Conservation (phyloP, 306 rosid genomes). For the Sphenostylis stenocarpa region DNA sequence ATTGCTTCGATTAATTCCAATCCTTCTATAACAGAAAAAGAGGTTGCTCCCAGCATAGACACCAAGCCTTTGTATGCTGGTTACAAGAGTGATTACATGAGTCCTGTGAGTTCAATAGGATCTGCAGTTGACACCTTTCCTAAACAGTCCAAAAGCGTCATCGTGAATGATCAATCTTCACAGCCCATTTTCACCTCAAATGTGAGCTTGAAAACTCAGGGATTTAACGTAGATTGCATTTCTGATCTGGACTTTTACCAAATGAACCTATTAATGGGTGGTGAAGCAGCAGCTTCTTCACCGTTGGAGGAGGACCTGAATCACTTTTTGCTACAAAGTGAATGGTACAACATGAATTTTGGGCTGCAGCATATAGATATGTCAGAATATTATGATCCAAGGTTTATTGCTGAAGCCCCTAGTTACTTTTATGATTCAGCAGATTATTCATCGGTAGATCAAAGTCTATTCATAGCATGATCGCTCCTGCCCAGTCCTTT, state of each 20-base stretch:
- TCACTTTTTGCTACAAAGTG: constrained; percentile 45
- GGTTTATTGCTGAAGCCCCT: constrained; percentile 50
- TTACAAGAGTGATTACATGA: constrained; percentile 28
- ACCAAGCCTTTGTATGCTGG: constrained; percentile 45
- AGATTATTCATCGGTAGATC: constrained; percentile 57
- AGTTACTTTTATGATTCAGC: constrained; percentile 48
- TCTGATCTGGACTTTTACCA: constrained; percentile 51
- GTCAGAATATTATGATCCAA: constrained; percentile 52
- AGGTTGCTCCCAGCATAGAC: constrained; percentile 38
- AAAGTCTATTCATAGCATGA: constrained; percentile 64
- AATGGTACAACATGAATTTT: constrained; percentile 42
- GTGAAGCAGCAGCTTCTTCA: constrained; percentile 43
- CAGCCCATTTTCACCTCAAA: constrained; percentile 49
- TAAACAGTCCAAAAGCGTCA: constrained; percentile 38
- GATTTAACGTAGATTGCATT: constrained; percentile 33
- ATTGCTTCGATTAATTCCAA: constrained; percentile 45
- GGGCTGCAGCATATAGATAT: constrained; percentile 49
- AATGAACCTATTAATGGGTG: constrained; percentile 36
- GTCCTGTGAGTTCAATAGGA: constrained; percentile 37
- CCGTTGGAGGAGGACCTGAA: constrained; percentile 57
- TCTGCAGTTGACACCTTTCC: constrained; percentile 42
- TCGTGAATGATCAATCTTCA: constrained; percentile 43
- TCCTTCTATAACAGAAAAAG: constrained; percentile 37
- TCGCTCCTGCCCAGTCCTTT: constrained; percentile 11
- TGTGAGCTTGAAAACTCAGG: constrained; percentile 46